Percentiles rank a stretch among this genome's conserved stretches.
Conservation (phyloP, 352 stramenopile genomes). For the Globisporangium iwayamae region DNA sequence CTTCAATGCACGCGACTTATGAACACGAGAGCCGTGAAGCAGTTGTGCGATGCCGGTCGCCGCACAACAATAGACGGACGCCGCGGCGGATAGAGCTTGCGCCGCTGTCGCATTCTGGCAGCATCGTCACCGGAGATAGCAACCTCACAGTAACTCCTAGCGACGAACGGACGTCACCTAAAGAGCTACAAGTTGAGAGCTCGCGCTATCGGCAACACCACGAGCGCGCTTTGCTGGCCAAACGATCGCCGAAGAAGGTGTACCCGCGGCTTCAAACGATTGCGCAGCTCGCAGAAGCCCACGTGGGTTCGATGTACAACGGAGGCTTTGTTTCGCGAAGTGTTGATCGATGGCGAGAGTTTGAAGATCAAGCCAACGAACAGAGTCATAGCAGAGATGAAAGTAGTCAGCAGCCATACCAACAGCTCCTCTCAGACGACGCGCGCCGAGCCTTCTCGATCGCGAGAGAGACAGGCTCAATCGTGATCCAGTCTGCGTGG, state of each 20-base stretch:
- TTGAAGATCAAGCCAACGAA: slow-evolving; percentile 11
- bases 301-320: slow-evolving; percentile 32
- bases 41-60: slow-evolving; percentile 1
- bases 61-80: not conserved
- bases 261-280: slow-evolving; percentile 43
- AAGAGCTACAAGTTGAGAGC: not conserved
- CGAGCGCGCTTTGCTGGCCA: not conserved
- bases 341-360: slow-evolving; percentile 32
- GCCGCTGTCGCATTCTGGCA: not conserved
- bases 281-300: slow-evolving; percentile 32
- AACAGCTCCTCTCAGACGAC: slow-evolving; percentile 10
- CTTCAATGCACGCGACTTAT: not conserved
- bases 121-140: not conserved
- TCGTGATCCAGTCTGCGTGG: slow-evolving; percentile 57
- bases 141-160: not conserved
- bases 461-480: slow-evolving; percentile 28
- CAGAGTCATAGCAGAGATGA: not conserved
- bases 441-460: slow-evolving; percentile 17
- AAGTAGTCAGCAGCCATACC: no score
- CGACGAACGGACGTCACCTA: not conserved
- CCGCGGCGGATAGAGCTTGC: slow-evolving; percentile 10
- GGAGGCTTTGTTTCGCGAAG: slow-evolving; percentile 49
- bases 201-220: no score
- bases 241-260: slow-evolving; percentile 6
- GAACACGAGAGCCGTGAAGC: not conserved